These are phyloP conservation scores for Blumeria graminis DNA, from an alignment of 2,329 filamentous ascomycete genomes.

Conservation along the genomic window DNA sequence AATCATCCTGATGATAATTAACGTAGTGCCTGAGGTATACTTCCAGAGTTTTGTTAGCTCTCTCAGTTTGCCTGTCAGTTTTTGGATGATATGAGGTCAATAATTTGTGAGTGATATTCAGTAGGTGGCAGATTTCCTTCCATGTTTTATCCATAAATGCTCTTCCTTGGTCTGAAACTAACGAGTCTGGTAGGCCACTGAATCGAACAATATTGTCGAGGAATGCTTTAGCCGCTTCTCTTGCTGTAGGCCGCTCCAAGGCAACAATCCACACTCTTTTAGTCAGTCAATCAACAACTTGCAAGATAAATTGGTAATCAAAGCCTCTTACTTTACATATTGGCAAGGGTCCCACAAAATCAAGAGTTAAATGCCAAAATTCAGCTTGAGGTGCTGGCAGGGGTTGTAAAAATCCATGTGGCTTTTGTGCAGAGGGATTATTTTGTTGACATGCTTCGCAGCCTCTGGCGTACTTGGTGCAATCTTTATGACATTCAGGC, in stretches of 20 bases:
- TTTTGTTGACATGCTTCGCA: not conserved
- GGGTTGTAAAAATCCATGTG: not conserved
- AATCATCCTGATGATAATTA: too few species aligned
- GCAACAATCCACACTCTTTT: not conserved
- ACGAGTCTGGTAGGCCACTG: not conserved
- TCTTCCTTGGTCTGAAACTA: not conserved
- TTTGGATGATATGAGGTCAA: too few species aligned
- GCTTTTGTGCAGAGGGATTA: not conserved
- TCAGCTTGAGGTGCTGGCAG: not conserved
- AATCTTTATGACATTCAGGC: not conserved
- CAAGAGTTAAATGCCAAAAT: not conserved
- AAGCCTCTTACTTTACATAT: not conserved
- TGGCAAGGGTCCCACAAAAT: not conserved
- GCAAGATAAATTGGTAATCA: not conserved
- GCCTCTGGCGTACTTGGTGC: not conserved
- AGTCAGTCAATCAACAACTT: not conserved
- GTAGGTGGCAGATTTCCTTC: not conserved
- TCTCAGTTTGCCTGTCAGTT: too few species aligned
- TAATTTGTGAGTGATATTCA: not conserved
- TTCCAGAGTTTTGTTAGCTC: too few species aligned
- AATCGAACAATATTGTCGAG: constrained; percentile 9
- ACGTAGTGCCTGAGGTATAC: too few species aligned
- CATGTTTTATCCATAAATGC: not conserved
- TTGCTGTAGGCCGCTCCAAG: not conserved
- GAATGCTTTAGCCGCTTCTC: constrained; percentile 2